Percentiles rank a stretch among this genome's conserved stretches.
Evolutionary conservation across 116 monocot species (phyloP).

Genomic region (Papilionanthe hybrid): DNA sequence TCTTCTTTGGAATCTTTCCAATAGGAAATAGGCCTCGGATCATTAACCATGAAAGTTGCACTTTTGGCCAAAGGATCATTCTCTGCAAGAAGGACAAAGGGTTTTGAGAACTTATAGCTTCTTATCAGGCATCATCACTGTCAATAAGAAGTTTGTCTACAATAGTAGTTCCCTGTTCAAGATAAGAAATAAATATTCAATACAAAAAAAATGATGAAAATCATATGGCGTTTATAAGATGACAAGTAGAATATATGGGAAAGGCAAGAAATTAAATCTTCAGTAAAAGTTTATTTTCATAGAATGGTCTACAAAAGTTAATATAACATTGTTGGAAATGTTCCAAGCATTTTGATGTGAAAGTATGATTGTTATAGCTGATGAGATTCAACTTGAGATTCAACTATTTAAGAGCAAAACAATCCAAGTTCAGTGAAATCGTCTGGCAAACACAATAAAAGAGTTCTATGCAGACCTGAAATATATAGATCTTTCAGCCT

Average conservation of each 20-base stretch:
- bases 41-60: constrained; percentile 75
- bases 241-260: neutral
- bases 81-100: constrained; percentile 75
- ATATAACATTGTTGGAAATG: neutral
- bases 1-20: constrained; percentile 60
- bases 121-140: constrained; percentile 87
- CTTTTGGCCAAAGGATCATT: constrained; percentile 61
- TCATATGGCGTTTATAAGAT: neutral
- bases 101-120: constrained; percentile 81
- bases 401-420: neutral
- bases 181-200: neutral
- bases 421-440: too few species aligned
- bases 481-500: neutral
- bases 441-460: too few species aligned
- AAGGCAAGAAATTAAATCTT: neutral
- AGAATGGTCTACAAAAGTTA: neutral
- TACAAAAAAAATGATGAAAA: too few species aligned
- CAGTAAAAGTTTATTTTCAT: neutral
- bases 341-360: neutral
- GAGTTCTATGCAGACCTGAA: neutral
- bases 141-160: constrained; percentile 91
- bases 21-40: constrained; percentile 75
- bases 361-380: neutral
- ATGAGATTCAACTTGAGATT: neutral
- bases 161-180: constrained; percentile 80